Conservation (phyloP, 2,329 filamentous ascomycete species). For the Microdochium trichocladiopsis region DNA sequence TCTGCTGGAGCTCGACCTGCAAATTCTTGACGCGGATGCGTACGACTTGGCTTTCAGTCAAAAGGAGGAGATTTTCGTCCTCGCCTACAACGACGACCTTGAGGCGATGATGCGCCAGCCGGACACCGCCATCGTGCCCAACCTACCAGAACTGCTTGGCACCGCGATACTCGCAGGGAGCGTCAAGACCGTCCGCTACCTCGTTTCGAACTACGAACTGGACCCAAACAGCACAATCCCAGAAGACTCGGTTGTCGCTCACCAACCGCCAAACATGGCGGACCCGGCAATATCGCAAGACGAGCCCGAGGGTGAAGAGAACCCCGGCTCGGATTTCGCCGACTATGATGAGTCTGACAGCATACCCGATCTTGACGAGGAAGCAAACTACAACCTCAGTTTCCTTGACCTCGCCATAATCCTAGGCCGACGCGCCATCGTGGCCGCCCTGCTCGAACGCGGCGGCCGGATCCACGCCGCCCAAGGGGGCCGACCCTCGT, state of each 20-base stretch:
- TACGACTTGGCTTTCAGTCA: background rate
- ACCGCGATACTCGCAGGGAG: background rate
- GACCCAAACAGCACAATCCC: background rate
- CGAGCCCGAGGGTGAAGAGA: background rate
- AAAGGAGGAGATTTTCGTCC: background rate
- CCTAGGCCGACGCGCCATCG: background rate
- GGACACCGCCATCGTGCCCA: background rate
- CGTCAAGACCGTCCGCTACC: background rate
- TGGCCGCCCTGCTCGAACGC: background rate
- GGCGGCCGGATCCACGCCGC: background rate
- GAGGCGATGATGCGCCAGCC: background rate
- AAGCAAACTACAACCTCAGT: background rate
- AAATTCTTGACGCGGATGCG: background rate
- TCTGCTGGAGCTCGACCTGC: background rate
- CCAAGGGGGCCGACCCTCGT: background rate
- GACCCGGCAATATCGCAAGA: background rate
- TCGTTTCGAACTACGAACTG: background rate
- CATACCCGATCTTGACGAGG: background rate
- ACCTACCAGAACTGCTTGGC: background rate
- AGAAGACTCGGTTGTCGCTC: background rate
- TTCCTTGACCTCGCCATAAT: background rate
- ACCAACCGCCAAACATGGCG: background rate
- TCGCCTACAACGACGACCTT: background rate
- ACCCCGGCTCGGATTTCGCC: background rate
- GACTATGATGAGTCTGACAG: background rate